Conservation (phyloP, 768 basidiomycete species). For the Lactarius sanguifluus region DNA sequence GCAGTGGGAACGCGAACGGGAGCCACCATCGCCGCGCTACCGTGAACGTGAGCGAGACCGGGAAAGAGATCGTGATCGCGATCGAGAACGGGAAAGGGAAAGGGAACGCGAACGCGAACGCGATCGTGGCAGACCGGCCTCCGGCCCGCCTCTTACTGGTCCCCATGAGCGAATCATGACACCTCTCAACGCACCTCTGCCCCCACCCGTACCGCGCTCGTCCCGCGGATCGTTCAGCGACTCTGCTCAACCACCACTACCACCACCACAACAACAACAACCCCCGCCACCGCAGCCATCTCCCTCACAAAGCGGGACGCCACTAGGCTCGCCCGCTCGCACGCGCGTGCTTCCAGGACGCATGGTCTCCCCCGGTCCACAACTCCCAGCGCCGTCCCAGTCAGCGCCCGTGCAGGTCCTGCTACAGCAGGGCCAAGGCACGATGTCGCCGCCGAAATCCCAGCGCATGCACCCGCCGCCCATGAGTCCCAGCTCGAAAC, state of each 20-base stretch:
- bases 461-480: slow-evolving; percentile 14
- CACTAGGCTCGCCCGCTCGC: slow-evolving; percentile 22
- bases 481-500: slow-evolving; percentile 22
- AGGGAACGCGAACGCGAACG: slow-evolving; percentile 5
- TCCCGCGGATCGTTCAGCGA: slow-evolving; percentile 26
- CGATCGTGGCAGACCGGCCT: slow-evolving; percentile 27
- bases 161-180: slow-evolving; percentile 36
- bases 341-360: slow-evolving; percentile 15
- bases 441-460: slow-evolving; percentile 22
- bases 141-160: slow-evolving; percentile 31
- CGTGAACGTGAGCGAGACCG: slow-evolving; percentile 23
- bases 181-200: slow-evolving; percentile 30
- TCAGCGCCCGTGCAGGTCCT: slow-evolving; percentile 2
- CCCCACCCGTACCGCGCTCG: slow-evolving; percentile 13
- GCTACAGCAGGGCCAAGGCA: slow-evolving; percentile 10
- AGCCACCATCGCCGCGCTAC: slow-evolving; percentile 26
- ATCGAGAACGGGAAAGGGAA: slow-evolving; percentile 24
- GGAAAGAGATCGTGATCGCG: slow-evolving; percentile 33
- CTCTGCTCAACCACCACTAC: slow-evolving; percentile 8
- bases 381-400: neutral
- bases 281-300: neutral
- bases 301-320: slow-evolving; percentile 12
- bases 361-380: slow-evolving; percentile 13
- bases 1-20: slow-evolving; percentile 28
- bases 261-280: neutral